phyloP scores from a whole-genome alignment of 2,329 filamentous ascomycete genomes.

The Neocatenulostroma microsporum region DNA sequence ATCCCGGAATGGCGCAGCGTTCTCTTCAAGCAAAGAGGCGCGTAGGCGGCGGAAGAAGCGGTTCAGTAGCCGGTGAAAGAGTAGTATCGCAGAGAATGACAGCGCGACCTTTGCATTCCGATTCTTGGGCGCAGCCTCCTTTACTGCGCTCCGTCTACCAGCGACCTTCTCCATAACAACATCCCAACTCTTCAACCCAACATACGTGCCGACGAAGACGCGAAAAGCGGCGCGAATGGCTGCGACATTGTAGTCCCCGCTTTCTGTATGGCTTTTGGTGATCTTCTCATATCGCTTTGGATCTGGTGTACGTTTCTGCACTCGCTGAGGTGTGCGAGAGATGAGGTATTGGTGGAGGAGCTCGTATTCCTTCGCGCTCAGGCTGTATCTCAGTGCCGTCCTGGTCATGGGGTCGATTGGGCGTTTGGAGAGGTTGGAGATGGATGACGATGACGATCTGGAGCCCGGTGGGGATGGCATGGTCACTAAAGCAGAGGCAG shows the following conservation, averaged over 20 bases:
- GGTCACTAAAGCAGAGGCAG: background rate
- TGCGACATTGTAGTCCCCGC: conserved; percentile 40
- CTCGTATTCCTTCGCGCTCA: conserved; percentile 78
- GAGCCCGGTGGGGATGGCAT: too few species aligned
- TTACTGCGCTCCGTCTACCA: conserved; percentile 23
- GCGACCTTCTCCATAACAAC: conserved; percentile 32
- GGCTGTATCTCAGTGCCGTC: conserved; percentile 77
- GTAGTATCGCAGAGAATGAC: conserved; percentile 74
- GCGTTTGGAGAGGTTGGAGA: conserved; percentile 14
- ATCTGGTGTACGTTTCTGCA: conserved; percentile 47
- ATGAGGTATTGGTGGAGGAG: conserved; percentile 75
- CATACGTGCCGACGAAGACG: conserved; percentile 36
- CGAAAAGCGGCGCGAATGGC: conserved; percentile 41
- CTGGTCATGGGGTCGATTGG: conserved; percentile 63
- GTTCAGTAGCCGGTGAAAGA: conserved; percentile 82
- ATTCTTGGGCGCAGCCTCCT: conserved; percentile 9
- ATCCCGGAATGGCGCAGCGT: conserved; percentile 68
- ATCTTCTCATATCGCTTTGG: conserved; percentile 47
- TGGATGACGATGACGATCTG: too few species aligned
- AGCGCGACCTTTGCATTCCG: conserved; percentile 66
- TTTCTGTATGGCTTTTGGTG: conserved; percentile 21
- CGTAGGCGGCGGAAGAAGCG: conserved; percentile 80
- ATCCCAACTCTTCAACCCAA: conserved; percentile 42
- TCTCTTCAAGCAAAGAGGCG: conserved; percentile 65
- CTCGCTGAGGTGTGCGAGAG: conserved; percentile 54